These are phyloP conservation scores for Fomitopsis palustris DNA, from an alignment of 1,284 basidiomycete species.

Conservation along the genomic window DNA sequence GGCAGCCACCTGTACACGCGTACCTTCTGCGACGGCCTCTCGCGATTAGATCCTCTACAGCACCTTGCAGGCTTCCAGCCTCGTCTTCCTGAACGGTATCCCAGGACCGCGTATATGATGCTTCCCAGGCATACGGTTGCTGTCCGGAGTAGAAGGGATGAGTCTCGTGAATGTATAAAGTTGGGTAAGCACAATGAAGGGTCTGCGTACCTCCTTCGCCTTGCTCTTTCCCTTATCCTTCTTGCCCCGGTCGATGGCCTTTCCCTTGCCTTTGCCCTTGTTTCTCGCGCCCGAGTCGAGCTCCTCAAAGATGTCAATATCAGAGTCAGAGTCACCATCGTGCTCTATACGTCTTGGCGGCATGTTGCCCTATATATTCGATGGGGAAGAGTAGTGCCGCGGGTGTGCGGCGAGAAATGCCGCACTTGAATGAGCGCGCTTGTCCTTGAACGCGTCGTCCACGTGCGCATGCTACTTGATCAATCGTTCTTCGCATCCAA, in stretches of 20 bases:
- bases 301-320: slow-evolving; percentile 39
- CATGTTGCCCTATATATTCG: slow-evolving; percentile 8
- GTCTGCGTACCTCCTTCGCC: slow-evolving; percentile 44
- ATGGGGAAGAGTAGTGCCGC: background rate
- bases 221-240: slow-evolving; percentile 50
- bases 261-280: slow-evolving; percentile 43
- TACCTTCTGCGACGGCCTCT: slow-evolving; percentile 82
- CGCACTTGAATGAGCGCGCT: too few relatives aligned
- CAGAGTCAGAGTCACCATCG: slow-evolving; percentile 54
- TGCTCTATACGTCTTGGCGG: slow-evolving; percentile 27
- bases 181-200: background rate
- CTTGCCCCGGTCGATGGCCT: slow-evolving; percentile 36
- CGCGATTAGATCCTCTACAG: slow-evolving; percentile 88
- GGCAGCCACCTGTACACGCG: slow-evolving; percentile 14
- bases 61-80: slow-evolving; percentile 83
- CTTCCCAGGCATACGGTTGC: slow-evolving; percentile 94
- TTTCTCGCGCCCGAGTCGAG: slow-evolving; percentile 32
- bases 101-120: slow-evolving; percentile 92
- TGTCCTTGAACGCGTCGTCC: too few relatives aligned
- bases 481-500: too few relatives aligned
- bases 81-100: slow-evolving; percentile 97
- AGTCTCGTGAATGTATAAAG: background rate
- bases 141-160: slow-evolving; percentile 21
- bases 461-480: too few relatives aligned
- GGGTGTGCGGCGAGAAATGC: too few relatives aligned